Evolutionary conservation across 2,329 filamentous ascomycete genomes (phyloP).

Genomic region (Aspergillus ustus): DNA sequence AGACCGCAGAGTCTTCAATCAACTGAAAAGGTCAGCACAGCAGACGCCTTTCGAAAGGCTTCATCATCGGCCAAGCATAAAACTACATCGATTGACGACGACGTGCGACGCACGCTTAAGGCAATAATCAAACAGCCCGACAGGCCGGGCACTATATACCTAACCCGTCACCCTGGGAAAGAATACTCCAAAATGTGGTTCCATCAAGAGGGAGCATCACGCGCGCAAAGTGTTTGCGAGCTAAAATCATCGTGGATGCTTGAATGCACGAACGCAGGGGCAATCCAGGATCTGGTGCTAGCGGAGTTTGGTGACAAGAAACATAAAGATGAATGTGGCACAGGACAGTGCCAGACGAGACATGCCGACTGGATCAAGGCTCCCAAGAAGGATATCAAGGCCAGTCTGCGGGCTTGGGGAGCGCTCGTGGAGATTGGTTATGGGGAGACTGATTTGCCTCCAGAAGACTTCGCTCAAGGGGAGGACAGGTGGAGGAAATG

Average conservation of each 20-base stretch:
- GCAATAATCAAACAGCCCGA: neutral
- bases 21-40: too few relatives aligned
- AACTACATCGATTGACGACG: neutral
- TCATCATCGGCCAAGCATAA: neutral
- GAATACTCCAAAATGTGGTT: neutral
- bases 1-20: too few relatives aligned
- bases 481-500: too few relatives aligned
- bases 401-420: neutral
- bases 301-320: neutral
- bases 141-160: neutral
- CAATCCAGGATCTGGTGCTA: neutral
- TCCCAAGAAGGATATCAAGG: neutral
- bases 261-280: neutral
- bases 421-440: neutral
- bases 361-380: constrained; percentile 1
- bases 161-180: neutral
- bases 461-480: too few relatives aligned
- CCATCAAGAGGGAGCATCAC: neutral
- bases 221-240: neutral
- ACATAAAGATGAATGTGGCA: neutral
- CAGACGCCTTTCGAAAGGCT: too few relatives aligned
- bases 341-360: neutral
- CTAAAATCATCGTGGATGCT: neutral
- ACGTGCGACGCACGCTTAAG: neutral
- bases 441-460: neutral